Base-by-base conservation (phyloP, 495 filamentous ascomycete genomes). In the Usnea hakonensis region DNA sequence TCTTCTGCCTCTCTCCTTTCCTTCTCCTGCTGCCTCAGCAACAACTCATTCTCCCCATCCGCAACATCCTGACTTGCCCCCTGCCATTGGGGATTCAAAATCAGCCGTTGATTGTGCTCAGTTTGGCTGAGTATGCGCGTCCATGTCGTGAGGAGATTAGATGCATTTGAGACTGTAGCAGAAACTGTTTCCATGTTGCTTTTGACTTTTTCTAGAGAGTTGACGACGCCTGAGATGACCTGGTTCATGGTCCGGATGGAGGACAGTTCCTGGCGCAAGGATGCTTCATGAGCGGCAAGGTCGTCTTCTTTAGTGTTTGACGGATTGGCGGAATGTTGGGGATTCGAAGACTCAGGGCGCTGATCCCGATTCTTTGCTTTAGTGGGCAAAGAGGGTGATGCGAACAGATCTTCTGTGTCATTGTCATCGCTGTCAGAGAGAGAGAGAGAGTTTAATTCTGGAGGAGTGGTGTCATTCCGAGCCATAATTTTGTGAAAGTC, bases 181-280 rank as follows among this genome's bases (percentile, higher is more conserved):
- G 88, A 89, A 16, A 98, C 91, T 16, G 89, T 94, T 87, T 90
- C 84, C 93, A 98, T 97, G 73, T 97, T 97, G 44, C 81, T 84
- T 69, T 87, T 90, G 13, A 94, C 90, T 62, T 84, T 83, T 66
- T 90, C 86, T 9, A 97, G 77, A 36, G 87, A 91, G 16, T 81
- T 79, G n/a, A 95, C 75, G 5, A 95, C 86, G 5, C 84, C 85
- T 72, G 95, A 90, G 63, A 98, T 89, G 14, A 91, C 85, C 57
- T 87, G 78, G 68, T 97, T 97, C 69, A 98, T 87, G 54, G 86
- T 87, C 46, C 86, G 82, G 21, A 98, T 86, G 48, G 83, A 85
- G 35, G 88, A 84, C n/a, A 97, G 76, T 71, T 98, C 94, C 40
- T 80, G 83, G 5, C 80, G 84, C 44, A 97, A 78, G 9, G 81